Evolutionary conservation across 1,284 basidiomycete species (phyloP).

Genomic region (Jaminaea rosea): DNA sequence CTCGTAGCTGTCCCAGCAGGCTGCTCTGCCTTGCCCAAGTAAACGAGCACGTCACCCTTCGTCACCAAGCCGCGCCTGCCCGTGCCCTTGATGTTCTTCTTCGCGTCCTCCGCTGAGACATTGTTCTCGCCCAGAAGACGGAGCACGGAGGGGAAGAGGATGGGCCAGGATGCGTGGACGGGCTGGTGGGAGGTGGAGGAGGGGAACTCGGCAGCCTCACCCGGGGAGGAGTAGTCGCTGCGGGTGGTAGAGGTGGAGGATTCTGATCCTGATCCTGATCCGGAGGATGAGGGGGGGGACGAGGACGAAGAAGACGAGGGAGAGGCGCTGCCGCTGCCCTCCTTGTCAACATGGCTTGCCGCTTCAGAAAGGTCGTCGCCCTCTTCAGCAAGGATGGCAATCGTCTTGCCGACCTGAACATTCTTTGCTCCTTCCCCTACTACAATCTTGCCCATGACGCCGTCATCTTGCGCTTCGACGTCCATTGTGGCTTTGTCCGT

Average conservation of each 20-base stretch:
- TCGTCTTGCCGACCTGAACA: constrained; percentile 46
- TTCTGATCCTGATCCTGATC: no score
- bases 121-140: constrained; percentile 40
- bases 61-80: constrained; percentile 48
- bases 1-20: constrained; percentile 37
- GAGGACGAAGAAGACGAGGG: constrained; percentile 12
- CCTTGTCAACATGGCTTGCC: constrained; percentile 27
- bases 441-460: constrained; percentile 49
- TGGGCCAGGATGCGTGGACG: constrained; percentile 13
- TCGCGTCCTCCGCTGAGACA: constrained; percentile 37
- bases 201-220: constrained; percentile 12
- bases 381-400: constrained; percentile 50
- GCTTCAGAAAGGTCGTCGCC: constrained; percentile 48
- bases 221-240: constrained; percentile 11
- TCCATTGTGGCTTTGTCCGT: constrained; percentile 48
- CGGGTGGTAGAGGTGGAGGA: constrained; percentile 15
- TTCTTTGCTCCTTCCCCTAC: constrained; percentile 40
- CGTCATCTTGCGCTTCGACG: constrained; percentile 50
- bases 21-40: constrained; percentile 39
- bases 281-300: background rate
- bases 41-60: constrained; percentile 49
- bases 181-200: constrained; percentile 15
- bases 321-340: constrained; percentile 3
- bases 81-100: constrained; percentile 47
- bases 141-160: constrained; percentile 48